Evolutionary conservation across 129 eudicot genomes (phyloP), one percentile per base, ranked within the genome.

Genomic region (Flaveria trinervia): DNA sequence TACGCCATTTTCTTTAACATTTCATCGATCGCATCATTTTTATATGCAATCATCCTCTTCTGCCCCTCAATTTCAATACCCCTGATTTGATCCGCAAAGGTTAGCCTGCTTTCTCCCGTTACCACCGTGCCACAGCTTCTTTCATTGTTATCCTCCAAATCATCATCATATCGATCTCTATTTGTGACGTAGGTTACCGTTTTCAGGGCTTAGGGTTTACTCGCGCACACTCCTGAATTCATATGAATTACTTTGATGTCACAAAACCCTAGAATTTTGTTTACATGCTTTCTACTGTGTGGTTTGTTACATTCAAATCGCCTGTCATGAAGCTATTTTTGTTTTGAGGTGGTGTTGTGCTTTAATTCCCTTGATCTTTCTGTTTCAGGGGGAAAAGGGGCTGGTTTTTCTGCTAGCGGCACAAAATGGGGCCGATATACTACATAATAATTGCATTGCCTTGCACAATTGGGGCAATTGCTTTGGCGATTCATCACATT

Each of bases 401-500:
- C 8, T 5, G 1, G 41, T 36, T 36, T 36, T 5, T 36, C 41
- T 36, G 41, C 41, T 36, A 36, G 39, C 39, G 39, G 39, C 39
- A 33, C 39, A 33, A 33, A 65, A 93, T 93, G 98, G 97, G 80
- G 78, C 93, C 95, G 14, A 1, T 93, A 9, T 84, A 56, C 72
- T 93, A 89, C 57, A 76, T 89, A 39, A 50, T 84, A 26, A 82
- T 93, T 45, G 98, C 98, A 49, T 82, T 93, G 78, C 98, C 98
- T 7, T 91, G 98, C 75, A 93, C 98, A 18, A 61, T 85, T 65
- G 98, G 93, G 76, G 98, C 98, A 0, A 88, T 91, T 49, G 80
- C 80, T 8, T 68, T 93, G 88, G 97, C 97, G n/a, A 71, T 89
- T 74, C n/a, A 75, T 61, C 98, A 93, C 79, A 93, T 93, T 56